Conservation (phyloP, 2,329 filamentous ascomycete species). For the Chrysoporthe puriensis region DNA sequence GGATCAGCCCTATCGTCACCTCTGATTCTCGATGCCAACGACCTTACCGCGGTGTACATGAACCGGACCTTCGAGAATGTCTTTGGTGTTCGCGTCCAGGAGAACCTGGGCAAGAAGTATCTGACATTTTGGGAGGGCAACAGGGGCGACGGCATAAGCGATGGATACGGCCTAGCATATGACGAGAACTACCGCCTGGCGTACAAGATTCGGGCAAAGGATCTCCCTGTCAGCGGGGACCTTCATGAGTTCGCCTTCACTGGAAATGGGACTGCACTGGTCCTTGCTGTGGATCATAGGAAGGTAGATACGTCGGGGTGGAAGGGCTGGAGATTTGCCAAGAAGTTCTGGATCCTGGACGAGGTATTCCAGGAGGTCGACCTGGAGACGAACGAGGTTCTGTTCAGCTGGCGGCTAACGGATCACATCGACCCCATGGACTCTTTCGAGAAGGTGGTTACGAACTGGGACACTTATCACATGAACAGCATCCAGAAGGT, state of each 20-base stretch:
- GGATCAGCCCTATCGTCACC: constrained; percentile 25
- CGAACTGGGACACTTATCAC: constrained; percentile 59
- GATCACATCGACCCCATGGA: constrained; percentile 33
- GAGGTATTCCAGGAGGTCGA: constrained; percentile 51
- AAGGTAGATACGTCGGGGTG: constrained; percentile 35
- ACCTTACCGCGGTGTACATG: constrained; percentile 32
- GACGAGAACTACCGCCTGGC: constrained; percentile 30
- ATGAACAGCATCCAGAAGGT: constrained; percentile 55
- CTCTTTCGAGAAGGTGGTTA: constrained; percentile 23
- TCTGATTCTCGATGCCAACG: constrained; percentile 30
- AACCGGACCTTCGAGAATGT: constrained; percentile 31
- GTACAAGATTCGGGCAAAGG: constrained; percentile 28
- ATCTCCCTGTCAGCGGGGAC: constrained; percentile 26
- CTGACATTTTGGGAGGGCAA: constrained; percentile 33
- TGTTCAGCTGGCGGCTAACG: constrained; percentile 53
- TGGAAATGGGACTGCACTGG: constrained; percentile 43
- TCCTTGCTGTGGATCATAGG: constrained; percentile 40
- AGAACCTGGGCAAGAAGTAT: constrained; percentile 30
- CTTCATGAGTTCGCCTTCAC: constrained; percentile 47
- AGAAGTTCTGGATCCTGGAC: constrained; percentile 35
- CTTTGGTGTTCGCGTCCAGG: constrained; percentile 32
- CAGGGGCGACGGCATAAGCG: constrained; percentile 28
- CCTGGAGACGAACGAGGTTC: constrained; percentile 50
- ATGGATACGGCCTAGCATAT: constrained; percentile 31
- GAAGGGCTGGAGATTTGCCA: constrained; percentile 23